A percentile compares a stretch with the other conserved stretches of the same genome.
These are phyloP conservation scores for Jimgerdemannia lactiflua DNA, from an alignment of 192 early-diverging fungal species.

Conservation along the genomic window DNA sequence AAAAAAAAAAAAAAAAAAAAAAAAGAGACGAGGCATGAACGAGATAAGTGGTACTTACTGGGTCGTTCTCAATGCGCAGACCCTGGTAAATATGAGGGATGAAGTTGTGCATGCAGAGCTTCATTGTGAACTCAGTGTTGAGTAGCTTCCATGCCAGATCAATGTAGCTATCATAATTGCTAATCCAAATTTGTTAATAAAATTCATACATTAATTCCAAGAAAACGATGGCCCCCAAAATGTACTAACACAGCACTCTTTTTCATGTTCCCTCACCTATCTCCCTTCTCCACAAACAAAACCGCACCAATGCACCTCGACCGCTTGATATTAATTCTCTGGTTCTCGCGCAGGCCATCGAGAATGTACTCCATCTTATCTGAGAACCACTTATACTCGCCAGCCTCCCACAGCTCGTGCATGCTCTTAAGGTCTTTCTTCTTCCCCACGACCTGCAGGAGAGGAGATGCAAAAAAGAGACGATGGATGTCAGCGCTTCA, in stretches of 20 bases:
- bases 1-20: too few species aligned
- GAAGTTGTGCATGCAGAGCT: slow-evolving; percentile 40
- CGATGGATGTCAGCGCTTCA: too few species aligned
- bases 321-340: slow-evolving; percentile 39
- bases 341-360: slow-evolving; percentile 39
- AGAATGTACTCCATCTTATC: slow-evolving; percentile 62
- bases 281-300: background rate
- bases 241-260: background rate
- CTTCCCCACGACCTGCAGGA: background rate
- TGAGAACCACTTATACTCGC: slow-evolving; percentile 50
- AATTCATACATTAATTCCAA: background rate
- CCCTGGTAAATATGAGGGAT: slow-evolving; percentile 33
- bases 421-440: slow-evolving; percentile 38
- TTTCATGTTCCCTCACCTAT: background rate
- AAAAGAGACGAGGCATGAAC: background rate
- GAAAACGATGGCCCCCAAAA: too few species aligned
- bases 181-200: background rate
- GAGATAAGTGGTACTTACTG: slow-evolving; percentile 20
- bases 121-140: slow-evolving; percentile 26
- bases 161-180: slow-evolving; percentile 33
- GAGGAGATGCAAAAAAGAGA: too few species aligned
- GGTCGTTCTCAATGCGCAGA: slow-evolving; percentile 31
- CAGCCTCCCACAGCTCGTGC: slow-evolving; percentile 55
- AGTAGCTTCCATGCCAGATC: slow-evolving; percentile 50
- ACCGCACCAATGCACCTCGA: slow-evolving; percentile 32